Evolutionary conservation across 306 rosid species (phyloP).

Genomic region (Vigna trinervia): DNA sequence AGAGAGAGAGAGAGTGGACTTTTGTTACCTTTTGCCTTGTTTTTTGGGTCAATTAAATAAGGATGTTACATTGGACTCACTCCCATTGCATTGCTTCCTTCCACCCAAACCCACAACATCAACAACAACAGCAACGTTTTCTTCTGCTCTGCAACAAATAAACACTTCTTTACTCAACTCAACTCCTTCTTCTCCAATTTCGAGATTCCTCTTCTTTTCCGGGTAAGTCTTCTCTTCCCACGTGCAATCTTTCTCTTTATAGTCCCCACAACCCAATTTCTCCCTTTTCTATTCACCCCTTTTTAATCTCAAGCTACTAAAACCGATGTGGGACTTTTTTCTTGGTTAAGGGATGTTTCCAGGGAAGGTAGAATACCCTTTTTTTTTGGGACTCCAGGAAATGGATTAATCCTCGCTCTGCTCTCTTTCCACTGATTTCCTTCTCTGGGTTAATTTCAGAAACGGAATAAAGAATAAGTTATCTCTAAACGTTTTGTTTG

Average conservation of each 20-base stretch:
- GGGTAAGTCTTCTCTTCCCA: conserved; percentile 17
- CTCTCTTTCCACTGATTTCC: background rate
- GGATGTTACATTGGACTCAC: conserved; percentile 5
- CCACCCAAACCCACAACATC: conserved; percentile 1
- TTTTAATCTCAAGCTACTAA: background rate
- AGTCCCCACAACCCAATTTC: background rate
- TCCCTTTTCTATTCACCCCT: background rate
- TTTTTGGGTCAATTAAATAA: conserved; percentile 34
- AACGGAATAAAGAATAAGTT: background rate
- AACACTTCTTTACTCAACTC: background rate
- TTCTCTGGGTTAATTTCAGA: background rate
- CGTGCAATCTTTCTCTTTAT: background rate
- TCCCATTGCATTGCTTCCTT: background rate
- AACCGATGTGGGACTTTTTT: background rate
- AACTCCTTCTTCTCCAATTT: background rate
- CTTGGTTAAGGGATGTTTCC: background rate
- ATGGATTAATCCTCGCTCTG: background rate
- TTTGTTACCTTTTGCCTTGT: conserved; percentile 25
- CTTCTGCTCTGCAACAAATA: conserved; percentile 7
- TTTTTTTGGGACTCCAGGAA: background rate
- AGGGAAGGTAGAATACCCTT: background rate
- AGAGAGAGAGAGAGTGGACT: conserved; percentile 30
- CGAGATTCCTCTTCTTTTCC: background rate
- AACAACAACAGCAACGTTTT: background rate
- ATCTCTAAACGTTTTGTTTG: background rate